Conservation (phyloP, 1,284 basidiomycete species). For the Ustilago xerochloae region DNA sequence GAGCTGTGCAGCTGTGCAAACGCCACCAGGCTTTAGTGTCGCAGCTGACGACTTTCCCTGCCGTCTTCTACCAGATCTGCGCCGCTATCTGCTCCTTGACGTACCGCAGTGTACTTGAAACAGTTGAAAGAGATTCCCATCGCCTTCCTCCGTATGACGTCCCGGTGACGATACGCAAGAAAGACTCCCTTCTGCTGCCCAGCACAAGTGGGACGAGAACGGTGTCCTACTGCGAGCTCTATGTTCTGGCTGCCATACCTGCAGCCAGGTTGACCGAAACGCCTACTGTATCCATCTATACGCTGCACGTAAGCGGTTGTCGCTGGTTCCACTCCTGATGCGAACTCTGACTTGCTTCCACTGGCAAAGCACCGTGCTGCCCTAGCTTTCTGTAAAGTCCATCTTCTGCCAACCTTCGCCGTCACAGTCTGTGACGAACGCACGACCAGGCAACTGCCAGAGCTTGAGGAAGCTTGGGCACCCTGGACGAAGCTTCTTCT, state of each 20-base stretch:
- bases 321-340: neutral
- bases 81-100: too few species aligned
- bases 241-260: neutral
- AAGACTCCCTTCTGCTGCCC: neutral
- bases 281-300: neutral
- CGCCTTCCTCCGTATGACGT: neutral
- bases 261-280: conserved; percentile 21
- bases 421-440: neutral
- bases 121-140: conserved; percentile 25
- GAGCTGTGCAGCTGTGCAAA: neutral
- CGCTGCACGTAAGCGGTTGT: neutral
- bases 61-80: too few species aligned
- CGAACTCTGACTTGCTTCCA: neutral
- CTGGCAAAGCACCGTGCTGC: neutral
- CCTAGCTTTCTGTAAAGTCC: neutral
- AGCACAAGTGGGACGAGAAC: neutral
- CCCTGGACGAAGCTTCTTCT: neutral
- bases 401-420: neutral
- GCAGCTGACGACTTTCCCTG: too few species aligned
- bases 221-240: neutral
- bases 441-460: too few species aligned
- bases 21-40: neutral
- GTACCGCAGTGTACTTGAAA: neutral
- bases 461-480: too few species aligned
- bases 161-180: neutral